phyloP scores from a whole-genome alignment of 2,329 filamentous ascomycete genomes.

The Dothistroma pini region DNA sequence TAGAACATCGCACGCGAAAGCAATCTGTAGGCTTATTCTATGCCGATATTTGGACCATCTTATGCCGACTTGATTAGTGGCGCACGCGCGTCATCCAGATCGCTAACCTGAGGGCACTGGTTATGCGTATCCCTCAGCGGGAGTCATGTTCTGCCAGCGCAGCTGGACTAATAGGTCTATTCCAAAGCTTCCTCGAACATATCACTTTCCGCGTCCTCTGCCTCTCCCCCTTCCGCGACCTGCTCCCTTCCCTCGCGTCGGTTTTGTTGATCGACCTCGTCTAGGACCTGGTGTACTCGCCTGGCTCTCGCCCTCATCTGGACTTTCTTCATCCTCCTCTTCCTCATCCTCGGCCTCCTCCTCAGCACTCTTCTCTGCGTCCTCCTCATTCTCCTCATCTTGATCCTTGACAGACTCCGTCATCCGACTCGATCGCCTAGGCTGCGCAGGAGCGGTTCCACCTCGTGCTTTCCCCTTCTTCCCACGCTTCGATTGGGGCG shows the following conservation, averaged over 20 bases:
- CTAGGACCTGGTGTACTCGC: slow-evolving; percentile 16
- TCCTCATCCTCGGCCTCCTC: slow-evolving; percentile 25
- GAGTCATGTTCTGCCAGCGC: too few relatives aligned
- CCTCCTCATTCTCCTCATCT: slow-evolving; percentile 22
- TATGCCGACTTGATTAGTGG: too few relatives aligned
- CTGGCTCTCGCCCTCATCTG: slow-evolving; percentile 21
- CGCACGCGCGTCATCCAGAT: too few relatives aligned
- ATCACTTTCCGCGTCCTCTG: slow-evolving; percentile 6
- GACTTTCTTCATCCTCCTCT: slow-evolving; percentile 25
- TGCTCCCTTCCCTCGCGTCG: slow-evolving; percentile 2
- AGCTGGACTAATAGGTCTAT: too few relatives aligned
- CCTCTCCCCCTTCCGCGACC: slow-evolving; percentile 1
- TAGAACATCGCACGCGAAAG: too few relatives aligned
- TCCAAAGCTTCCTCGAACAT: not conserved
- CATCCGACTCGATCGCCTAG: slow-evolving; percentile 27
- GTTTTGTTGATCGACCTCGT: slow-evolving; percentile 1
- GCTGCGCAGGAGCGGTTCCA: slow-evolving; percentile 15
- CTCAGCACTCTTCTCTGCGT: slow-evolving; percentile 24
- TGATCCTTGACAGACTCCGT: slow-evolving; percentile 28
- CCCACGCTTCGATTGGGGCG: slow-evolving; percentile 15
- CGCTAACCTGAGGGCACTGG: too few relatives aligned
- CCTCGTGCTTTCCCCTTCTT: slow-evolving; percentile 15
- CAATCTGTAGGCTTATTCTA: too few relatives aligned
- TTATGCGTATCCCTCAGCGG: too few relatives aligned
- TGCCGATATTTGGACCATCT: too few relatives aligned